Base-by-base conservation (phyloP, 2,329 filamentous ascomycete genomes). In the Verticillium isaacii region DNA sequence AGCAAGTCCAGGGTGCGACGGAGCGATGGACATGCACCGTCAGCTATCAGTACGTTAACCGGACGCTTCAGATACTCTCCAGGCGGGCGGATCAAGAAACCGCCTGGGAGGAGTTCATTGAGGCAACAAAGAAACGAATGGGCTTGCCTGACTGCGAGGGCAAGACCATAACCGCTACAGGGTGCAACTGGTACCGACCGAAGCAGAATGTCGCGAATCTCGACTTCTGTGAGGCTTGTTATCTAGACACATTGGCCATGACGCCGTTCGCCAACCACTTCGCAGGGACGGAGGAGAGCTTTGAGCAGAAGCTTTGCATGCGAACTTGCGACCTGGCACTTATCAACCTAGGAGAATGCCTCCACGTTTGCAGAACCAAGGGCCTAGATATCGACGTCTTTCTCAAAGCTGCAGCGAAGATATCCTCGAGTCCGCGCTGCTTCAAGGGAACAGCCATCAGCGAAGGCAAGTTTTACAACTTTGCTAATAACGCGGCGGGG, bases 1-100 rank as follows among this genome's bases (percentile, higher is more conserved):
- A 61, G 1, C 15, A 64, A 4, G 54, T n/a, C 1, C 75, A 77
- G 60, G 63, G 63, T 0, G 61, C 63, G 0, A 62, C 66, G 0
- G 69, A 72, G 1, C 65, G 65, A 3, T 78, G 76, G 76, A 61
- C 64, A 5, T 77, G 75, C 25, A 71, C 75, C 41, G 23, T 73
- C 12, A 65, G 67, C 8, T 58, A 73, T 0, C 64, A 66, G 0
- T 76, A 71, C 23, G 36, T 75, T 0, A 37, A 60, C 1, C 67
- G 67, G 1, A 66, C 62, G 0, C 36, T 70, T 0, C 1, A 67
- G 68, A 23, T 58, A 41, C 37, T 57, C 62, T 34, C 56, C 19
- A 2, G 65, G 68, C 41, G 63, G 66, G 1, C 66, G 64, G 32
- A 57, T n/a, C 32, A 14, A 9, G 56, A 60, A 0, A 67, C 66